phyloP scores from a whole-genome alignment of 1,139 yeast species.

The Hyphopichia buzzinii region DNA sequence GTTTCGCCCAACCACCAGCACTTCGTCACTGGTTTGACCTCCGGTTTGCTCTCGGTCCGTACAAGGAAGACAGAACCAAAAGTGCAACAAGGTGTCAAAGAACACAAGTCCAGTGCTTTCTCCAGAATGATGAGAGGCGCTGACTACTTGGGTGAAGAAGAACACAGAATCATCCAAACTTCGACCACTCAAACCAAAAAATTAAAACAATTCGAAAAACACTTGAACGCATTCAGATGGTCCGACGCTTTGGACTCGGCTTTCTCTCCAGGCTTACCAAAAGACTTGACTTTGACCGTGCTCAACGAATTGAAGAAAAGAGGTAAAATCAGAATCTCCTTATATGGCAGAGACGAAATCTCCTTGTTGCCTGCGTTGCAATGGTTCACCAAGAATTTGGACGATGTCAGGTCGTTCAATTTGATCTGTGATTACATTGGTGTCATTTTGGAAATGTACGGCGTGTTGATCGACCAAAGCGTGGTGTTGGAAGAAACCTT shows the following conservation, averaged over 20 bases:
- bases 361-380: constrained; percentile 79
- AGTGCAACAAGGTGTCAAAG: constrained; percentile 50
- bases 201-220: constrained; percentile 77
- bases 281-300: constrained; percentile 77
- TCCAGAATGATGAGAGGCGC: constrained; percentile 86
- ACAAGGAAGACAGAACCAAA: constrained; percentile 74
- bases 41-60: constrained; percentile 84
- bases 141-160: constrained; percentile 87
- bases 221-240: constrained; percentile 87
- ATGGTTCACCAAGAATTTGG: constrained; percentile 76
- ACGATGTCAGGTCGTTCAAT: constrained; percentile 74
- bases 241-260: constrained; percentile 88
- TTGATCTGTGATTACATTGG: constrained; percentile 83
- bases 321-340: constrained; percentile 79
- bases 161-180: constrained; percentile 67
- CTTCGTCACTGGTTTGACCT: constrained; percentile 89
- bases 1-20: constrained; percentile 85
- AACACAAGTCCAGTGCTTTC: constrained; percentile 50
- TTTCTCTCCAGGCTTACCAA: constrained; percentile 70
- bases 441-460: constrained; percentile 78
- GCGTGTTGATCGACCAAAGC: constrained; percentile 65
- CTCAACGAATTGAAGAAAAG: constrained; percentile 81
- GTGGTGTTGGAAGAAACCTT: constrained; percentile 79
- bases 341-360: constrained; percentile 81
- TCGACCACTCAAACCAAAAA: constrained; percentile 53